A percentile compares a stretch with the other conserved stretches of the same genome.
Conservation (phyloP, 73 alveolate genomes). For the Paramecium caudatum region DNA sequence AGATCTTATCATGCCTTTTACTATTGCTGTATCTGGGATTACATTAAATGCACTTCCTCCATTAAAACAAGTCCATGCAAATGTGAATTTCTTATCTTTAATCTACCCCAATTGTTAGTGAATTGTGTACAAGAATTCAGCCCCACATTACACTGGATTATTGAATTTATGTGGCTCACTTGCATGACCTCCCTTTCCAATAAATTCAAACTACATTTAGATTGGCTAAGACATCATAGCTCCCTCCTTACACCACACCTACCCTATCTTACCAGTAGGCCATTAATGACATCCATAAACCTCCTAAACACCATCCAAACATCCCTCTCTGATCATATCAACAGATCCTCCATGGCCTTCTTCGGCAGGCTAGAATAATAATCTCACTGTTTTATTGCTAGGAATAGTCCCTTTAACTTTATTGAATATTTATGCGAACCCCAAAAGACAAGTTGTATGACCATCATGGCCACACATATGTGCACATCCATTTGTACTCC, state of each 20-base stretch:
- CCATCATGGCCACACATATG: conserved; percentile 91
- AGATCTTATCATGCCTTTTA: conserved; percentile 82
- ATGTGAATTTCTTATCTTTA: conserved; percentile 56
- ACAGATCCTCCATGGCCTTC: conserved; percentile 84
- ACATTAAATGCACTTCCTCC: conserved; percentile 84
- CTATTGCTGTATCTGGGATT: conserved; percentile 80
- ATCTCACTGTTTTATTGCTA: conserved; percentile 74
- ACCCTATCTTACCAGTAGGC: conserved; percentile 78
- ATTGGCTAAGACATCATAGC: conserved; percentile 80
- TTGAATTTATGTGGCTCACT: conserved; percentile 77
- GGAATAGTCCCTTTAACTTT: conserved; percentile 74
- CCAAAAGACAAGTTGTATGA: conserved; percentile 79
- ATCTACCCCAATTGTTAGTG: conserved; percentile 54
- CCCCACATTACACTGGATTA: conserved; percentile 78
- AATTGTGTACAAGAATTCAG: conserved; percentile 70
- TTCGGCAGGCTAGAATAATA: conserved; percentile 83
- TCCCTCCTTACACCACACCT: conserved; percentile 75
- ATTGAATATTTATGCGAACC: conserved; percentile 76
- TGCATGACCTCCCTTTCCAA: conserved; percentile 86
- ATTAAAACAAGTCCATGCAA: conserved; percentile 77
- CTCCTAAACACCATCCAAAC: conserved; percentile 80
- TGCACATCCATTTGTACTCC: conserved; percentile 79
- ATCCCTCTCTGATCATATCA: conserved; percentile 79
- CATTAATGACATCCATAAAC: conserved; percentile 83
- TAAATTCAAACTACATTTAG: conserved; percentile 72